Base-by-base conservation (phyloP, 768 basidiomycete genomes). In the Zangia roseola region DNA sequence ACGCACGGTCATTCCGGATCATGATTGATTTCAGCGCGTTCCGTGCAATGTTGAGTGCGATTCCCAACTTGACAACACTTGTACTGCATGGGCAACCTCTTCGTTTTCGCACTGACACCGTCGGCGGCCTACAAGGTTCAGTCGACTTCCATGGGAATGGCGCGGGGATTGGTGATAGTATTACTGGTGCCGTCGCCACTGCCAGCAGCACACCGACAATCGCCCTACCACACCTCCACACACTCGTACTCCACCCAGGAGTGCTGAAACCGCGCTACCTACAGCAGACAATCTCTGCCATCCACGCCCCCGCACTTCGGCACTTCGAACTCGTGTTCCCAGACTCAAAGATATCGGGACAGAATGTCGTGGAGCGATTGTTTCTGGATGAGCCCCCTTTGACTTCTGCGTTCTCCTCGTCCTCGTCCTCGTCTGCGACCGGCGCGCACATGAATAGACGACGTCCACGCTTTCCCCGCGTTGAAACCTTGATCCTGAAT, bases 241-340 rank as follows among this genome's bases (percentile, higher is more conserved):
- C 59, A 6, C 56, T 66, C 43, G 56, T 66, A 40, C 52, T 66
- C 23, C 67, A 67, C 28, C 65, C 65, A 0, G 56, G 62, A 12
- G 57, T 63, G 25, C 36, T 66, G 40, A 68, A 68, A 33, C 67
- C 67, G 9, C 64, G 64, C 21, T 68, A 62, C 47, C 49, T 68
- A 45, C 65, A 66, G 43, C 57, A 66, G 21, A 61, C 62, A 16
- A 51, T 66, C 20, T 57, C 67, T 5, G 57, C 61, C 24, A 57
- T 66, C 19, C 54, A 56, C 12, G 67, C 64, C 0, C 65, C 67
- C 3, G 56, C 53, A 10, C 55, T 66, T 8, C 67, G 62, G 33
- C 67, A 67, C 17, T 66, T 66, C 21, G 67, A 66, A 30, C 67
- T 66, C 9, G 54, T 69, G 33, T 66, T 68, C 25, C 67, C 65